Base-by-base conservation (phyloP, 2,329 filamentous ascomycete species). In the Colletotrichum musae region DNA sequence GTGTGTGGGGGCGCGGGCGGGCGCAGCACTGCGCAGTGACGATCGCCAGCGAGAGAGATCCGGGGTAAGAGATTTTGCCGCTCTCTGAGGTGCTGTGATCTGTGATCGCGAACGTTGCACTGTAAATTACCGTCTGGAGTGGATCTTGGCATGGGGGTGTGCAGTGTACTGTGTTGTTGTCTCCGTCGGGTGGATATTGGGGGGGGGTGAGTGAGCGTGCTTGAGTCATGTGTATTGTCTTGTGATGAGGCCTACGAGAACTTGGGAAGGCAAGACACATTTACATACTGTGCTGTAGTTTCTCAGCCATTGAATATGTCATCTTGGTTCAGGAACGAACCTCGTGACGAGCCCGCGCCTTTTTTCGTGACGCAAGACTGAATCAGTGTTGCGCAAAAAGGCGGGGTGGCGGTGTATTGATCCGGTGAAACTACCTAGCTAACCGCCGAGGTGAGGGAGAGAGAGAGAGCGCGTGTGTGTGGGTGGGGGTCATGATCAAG, bases 321-420 rank as follows among this genome's bases (percentile, higher is more conserved):
- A 16, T 36, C 12, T 16, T 28, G 21, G 15, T 52, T n/a, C 2
- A 15, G 24, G 24, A 9, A 28, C 15, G 50, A 24, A 24, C 12
- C 16, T 32, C 21, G 13, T 32, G 21, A 57, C 53, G 53, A 18
- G 18, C n/a, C 1, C 15, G n/a, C 39, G 28, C 10, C 48, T 32
- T 32, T 36, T 36, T 7, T 36, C 13, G 45, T 59, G 57, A 26
- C 18, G 58, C 18, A 48, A 16, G 45, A 21, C n/a, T 5, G 45
- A 18, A 48, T 18, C 7, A 6, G 15, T 21, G 18, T 21, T 43
- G 9, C 41, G n/a, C n/a, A 10, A 10, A 16, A 18, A 16, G n/a
- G 16, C 18, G 45, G n/a, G n/a, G 57, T n/a, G 58, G 58, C 47
- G 58, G 58, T 60, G 48, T 60, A 52, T 9, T 36, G 58, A 36